Evolutionary conservation across 495 filamentous ascomycete species (phyloP).

Genomic region (Neurospora sp.): DNA sequence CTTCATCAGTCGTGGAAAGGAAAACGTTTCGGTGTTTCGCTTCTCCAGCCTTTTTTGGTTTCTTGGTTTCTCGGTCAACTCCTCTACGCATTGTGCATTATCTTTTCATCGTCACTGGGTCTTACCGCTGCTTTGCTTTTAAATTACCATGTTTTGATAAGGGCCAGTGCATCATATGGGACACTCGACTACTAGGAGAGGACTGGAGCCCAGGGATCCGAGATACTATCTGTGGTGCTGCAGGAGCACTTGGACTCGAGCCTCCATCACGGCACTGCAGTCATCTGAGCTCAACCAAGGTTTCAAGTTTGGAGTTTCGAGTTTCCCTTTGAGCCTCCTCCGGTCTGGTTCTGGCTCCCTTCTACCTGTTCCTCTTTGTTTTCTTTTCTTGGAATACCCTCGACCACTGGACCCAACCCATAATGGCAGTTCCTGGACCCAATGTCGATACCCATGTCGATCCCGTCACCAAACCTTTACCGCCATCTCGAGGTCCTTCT

Average conservation of each 20-base stretch:
- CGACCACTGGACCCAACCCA: not conserved
- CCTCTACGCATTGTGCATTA: slow-evolving; percentile 10
- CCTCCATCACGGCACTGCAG: not conserved
- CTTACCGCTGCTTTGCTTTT: not conserved
- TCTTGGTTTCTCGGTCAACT: slow-evolving; percentile 8
- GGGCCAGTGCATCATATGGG: not conserved
- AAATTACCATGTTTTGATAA: not conserved
- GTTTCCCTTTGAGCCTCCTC: not conserved
- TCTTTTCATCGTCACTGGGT: slow-evolving; percentile 10
- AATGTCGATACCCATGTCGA: not conserved
- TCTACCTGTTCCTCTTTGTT: not conserved
- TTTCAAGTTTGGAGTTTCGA: not conserved
- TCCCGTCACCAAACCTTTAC: not conserved
- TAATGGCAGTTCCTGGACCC: not conserved
- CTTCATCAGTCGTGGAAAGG: not conserved
- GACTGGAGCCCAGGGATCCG: not conserved
- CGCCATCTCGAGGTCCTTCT: not conserved
- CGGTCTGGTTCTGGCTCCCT: not conserved
- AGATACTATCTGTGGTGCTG: not conserved
- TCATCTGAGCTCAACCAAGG: not conserved
- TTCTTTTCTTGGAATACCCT: not conserved
- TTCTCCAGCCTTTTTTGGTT: not conserved
- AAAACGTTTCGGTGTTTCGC: not conserved
- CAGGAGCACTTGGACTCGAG: not conserved
- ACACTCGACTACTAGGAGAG: not conserved